Base-by-base conservation (phyloP, 129 eudicot species). In the Pulicaria dysenterica region DNA sequence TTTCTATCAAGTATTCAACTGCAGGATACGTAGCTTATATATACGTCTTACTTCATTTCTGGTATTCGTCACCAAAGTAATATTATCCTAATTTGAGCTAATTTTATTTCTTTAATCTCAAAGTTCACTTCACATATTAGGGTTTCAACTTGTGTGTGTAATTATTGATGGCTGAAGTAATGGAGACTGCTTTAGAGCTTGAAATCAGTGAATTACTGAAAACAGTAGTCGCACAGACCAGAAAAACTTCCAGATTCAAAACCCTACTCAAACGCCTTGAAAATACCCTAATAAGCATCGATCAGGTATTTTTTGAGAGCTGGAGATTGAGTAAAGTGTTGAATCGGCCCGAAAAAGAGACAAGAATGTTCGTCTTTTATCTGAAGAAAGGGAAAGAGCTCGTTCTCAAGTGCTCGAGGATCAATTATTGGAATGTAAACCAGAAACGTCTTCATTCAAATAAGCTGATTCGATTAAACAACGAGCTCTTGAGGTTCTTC, bases 371-470 rank as follows among this genome's bases (percentile, higher is more conserved):
- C 63, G 50, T 61, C 10, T 50, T 10, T 43, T 59, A 53, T n/a
- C 34, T 78, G 39, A 14, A 50, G 15, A 19, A 62, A 6, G 82
- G 72, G 45, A 70, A 49, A 61, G 41, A 19, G n/a, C 76, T 70
- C 5, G 76, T 78, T 43, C 72, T 48, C 48, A 78, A 70, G 59
- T 60, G 82, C 67, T 70, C 77, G 0, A 60, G 36, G 54, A 36
- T 70, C 34, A 36, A 11, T 13, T 16, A n/a, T 3, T 65, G 58
- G 67, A 70, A 63, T 15, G n/a, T 16, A 8, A 13, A 40, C 50
- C 58, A 70, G 6, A 61, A 49, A 40, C 9, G 8, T 42, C 14
- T 41, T 47, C 53, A 77, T 66, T 34, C 66, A 10, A 40, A 50
- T 2, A 70, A 70, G 73, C 17, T 78, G 44, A 31, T 14, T 8